Evolutionary conservation across 306 rosid genomes (phyloP).

Genomic region (Glycine tomentella): DNA sequence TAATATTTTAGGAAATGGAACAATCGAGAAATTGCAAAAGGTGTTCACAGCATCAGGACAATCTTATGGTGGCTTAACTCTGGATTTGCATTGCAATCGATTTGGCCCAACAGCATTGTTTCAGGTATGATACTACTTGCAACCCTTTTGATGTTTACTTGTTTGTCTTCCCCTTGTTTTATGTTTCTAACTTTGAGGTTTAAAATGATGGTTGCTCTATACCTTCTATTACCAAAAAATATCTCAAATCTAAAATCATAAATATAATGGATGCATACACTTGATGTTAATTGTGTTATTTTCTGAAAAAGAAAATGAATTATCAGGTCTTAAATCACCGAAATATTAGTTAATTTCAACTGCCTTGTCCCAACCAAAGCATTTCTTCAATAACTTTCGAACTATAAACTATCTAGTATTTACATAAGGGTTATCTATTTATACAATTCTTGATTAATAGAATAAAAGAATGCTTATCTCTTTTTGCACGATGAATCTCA

Average conservation of each 20-base stretch:
- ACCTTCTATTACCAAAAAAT: not conserved
- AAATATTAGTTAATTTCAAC: slow-evolving; percentile 19
- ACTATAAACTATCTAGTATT: not conserved
- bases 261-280: slow-evolving; percentile 24
- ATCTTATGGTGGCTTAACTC: slow-evolving; percentile 71
- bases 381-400: slow-evolving; percentile 13
- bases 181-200: slow-evolving; percentile 27
- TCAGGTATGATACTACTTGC: slow-evolving; percentile 62
- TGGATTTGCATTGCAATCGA: slow-evolving; percentile 92
- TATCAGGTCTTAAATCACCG: slow-evolving; percentile 20
- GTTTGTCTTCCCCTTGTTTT: slow-evolving; percentile 17
- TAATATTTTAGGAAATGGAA: slow-evolving; percentile 77
- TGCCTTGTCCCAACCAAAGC: slow-evolving; percentile 5
- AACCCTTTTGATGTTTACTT: slow-evolving; percentile 41
- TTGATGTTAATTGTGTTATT: slow-evolving; percentile 16
- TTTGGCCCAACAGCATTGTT: slow-evolving; percentile 83
- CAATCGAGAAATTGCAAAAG: slow-evolving; percentile 81
- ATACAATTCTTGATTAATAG: slow-evolving; percentile 1
- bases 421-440: slow-evolving; percentile 15
- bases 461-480: not conserved
- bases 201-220: slow-evolving; percentile 20
- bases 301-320: slow-evolving; percentile 36
- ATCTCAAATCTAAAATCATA: slow-evolving; percentile 19
- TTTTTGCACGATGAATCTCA: slow-evolving; percentile 14
- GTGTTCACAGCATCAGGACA: slow-evolving; percentile 78